Evolutionary conservation across 2,329 filamentous ascomycete species (phyloP), one percentile per base, ranked within the genome.

Genomic region (Colletotrichum sp.): DNA sequence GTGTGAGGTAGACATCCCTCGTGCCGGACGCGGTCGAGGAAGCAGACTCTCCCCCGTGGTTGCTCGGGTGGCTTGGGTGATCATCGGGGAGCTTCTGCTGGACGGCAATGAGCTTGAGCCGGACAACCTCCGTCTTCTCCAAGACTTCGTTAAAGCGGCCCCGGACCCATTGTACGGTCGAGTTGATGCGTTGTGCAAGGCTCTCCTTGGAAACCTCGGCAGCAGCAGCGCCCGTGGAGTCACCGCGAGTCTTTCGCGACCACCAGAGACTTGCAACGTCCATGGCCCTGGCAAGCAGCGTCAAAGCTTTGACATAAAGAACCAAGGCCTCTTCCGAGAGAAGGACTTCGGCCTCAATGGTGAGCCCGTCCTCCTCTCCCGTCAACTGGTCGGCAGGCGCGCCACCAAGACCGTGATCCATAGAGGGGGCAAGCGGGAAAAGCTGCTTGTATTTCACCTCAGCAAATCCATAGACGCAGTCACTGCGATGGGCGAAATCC

Each of bases 371-470:
- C 18, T 96, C 94, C 13, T 92, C 90, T 15, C 84, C 82, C 13
- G 85, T 83, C 77, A 88, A 81, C 80, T 89, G 88, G 6, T 93
- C 91, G 10, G 87, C 82, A 6, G 87, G 85, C n/a, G 90, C 84
- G 16, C 93, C 92, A 8, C 93, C 93, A 6, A 95, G 89, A 8
- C 92, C 92, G 78, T 94, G 92, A 65, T 95, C 92, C 78, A 90
- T 91, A 0, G 94, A 96, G 2, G 96, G 97, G 2, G 95, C 93
- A 60, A 97, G 87, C 5, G 97, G 97, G 66, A 98, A 92, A n/a
- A 99, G 90, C 84, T 99, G 97, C 84, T 97, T 97, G 85, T 97
- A 98, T 85, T 99, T 99, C 82, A 99, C 96, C 85, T 99, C 96
- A 8, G 97, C 97, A 84, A 99, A 98, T 5, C 96, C 96, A 83